These are phyloP conservation scores for Lecanicillium sp. DNA, from an alignment of 2,329 filamentous ascomycete genomes.

Conservation along the genomic window DNA sequence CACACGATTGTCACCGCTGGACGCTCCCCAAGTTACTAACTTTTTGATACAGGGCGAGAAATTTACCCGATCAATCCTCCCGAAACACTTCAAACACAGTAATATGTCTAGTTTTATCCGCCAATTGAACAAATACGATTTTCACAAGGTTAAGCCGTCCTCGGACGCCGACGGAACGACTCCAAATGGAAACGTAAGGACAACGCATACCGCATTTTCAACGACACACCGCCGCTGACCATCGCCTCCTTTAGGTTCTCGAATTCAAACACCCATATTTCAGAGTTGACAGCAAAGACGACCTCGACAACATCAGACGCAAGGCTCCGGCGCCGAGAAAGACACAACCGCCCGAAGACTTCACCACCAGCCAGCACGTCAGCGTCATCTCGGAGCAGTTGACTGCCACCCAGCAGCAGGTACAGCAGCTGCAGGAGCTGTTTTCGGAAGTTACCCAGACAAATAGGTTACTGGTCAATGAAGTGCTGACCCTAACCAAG, in stretches of 20 bases:
- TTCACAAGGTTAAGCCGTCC: conserved; percentile 78
- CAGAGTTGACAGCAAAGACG: conserved; percentile 90
- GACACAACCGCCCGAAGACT: conserved; percentile 55
- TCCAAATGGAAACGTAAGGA: conserved; percentile 28
- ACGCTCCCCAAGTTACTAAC: neutral
- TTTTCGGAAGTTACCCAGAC: conserved; percentile 67
- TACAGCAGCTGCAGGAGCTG: conserved; percentile 77
- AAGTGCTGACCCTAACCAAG: conserved; percentile 53
- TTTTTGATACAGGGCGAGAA: conserved; percentile 71
- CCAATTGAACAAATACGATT: conserved; percentile 95
- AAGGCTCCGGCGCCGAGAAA: conserved; percentile 92
- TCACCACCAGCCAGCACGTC: conserved; percentile 77
- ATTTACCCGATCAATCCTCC: conserved; percentile 93
- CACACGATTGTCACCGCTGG: neutral
- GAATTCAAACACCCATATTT: conserved; percentile 98
- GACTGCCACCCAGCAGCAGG: conserved; percentile 83
- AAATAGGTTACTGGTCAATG: conserved; percentile 53
- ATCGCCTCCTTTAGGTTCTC: conserved; percentile 19
- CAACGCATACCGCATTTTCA: conserved; percentile 46
- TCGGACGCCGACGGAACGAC: conserved; percentile 25
- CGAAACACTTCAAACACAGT: conserved; percentile 98
- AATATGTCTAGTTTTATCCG: conserved; percentile 97
- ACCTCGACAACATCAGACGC: conserved; percentile 88
- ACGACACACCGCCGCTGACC: neutral
- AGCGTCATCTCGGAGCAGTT: conserved; percentile 82